Base-by-base conservation (phyloP, 805 yeast genomes). In the Wickerhamiella lipophila region DNA sequence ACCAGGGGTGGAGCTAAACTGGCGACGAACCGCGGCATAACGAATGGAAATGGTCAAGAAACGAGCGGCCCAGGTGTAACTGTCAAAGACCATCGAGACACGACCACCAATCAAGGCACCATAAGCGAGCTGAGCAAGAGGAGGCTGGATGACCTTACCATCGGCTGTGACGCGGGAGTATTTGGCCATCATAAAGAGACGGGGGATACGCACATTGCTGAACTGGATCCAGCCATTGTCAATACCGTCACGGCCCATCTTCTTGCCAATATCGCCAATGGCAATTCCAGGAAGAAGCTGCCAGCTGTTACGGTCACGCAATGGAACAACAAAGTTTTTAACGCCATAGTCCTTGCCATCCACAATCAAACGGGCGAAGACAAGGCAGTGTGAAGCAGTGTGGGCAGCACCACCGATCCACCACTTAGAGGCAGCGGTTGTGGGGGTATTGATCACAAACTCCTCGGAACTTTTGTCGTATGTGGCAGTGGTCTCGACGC, bases 371-470 rank as follows among this genome's bases (percentile, higher is more conserved):
- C 96, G 73, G 3, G 96, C 96, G 64, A 79, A 88, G 22, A 78
- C 82, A n/a, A 80, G 77, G 21, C 85, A 71, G 67, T 88, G 96
- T 25, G 88, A 85, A 5, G 96, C 85, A 18, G 94, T 80, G 65
- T 85, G 94, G 9, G 96, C 96, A 38, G 96, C 96, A 58, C 96
- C 96, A 43, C 96, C 96, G 59, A 88, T 88, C 96, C 96, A 88
- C 96, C 96, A 88, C 64, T 88, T 88, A 22, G 96, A 87, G 40
- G 96, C 96, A 32, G 94, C 88, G 49, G 83, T 64, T 61, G 87
- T 83, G 1, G 96, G 96, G 11, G 96, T 88, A 62, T 84, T 75
- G 59, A 88, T 78, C 49, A 74, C 62, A 60, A 88, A 83, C 54
- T 78, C 78, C 58, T 85, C 84, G 25, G 72, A 73, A 15, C 66